These are phyloP conservation scores for Paraleonurus japonicus DNA, from an alignment of 257 asterid genomes.

Conservation along the genomic window DNA sequence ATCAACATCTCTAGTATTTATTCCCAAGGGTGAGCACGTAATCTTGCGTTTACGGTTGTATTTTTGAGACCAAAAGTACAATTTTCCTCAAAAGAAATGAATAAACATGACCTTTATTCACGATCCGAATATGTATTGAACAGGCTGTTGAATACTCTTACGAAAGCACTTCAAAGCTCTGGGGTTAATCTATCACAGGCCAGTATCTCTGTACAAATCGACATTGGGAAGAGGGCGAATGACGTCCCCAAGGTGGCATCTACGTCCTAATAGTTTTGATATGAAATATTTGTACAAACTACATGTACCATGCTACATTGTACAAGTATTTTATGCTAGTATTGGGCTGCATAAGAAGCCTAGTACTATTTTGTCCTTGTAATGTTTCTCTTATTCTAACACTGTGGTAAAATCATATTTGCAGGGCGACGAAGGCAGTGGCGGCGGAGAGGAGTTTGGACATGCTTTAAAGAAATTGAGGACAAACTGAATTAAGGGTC, in stretches of 20 bases:
- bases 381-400: not conserved
- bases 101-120: not conserved
- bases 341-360: too few species aligned
- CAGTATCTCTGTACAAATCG: slow-evolving; percentile 82
- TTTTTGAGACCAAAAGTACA: too few species aligned
- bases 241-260: slow-evolving; percentile 51
- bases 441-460: slow-evolving; percentile 47
- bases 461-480: slow-evolving; percentile 65
- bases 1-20: slow-evolving; percentile 73
- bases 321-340: too few species aligned
- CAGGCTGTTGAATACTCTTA: slow-evolving; percentile 82
- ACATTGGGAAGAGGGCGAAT: slow-evolving; percentile 67
- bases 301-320: not conserved
- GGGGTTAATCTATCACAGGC: slow-evolving; percentile 89
- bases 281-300: not conserved
- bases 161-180: slow-evolving; percentile 76
- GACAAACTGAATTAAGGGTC: slow-evolving; percentile 49
- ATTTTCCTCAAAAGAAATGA: too few species aligned
- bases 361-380: too few species aligned
- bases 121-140: not conserved
- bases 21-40: slow-evolving; percentile 66
- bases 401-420: not conserved
- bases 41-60: too few species aligned
- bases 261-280: not conserved
- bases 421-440: slow-evolving; percentile 44